Evolutionary conservation across 2,329 filamentous ascomycete genomes (phyloP).

Genomic region (Calcarisporium arbuscula): DNA sequence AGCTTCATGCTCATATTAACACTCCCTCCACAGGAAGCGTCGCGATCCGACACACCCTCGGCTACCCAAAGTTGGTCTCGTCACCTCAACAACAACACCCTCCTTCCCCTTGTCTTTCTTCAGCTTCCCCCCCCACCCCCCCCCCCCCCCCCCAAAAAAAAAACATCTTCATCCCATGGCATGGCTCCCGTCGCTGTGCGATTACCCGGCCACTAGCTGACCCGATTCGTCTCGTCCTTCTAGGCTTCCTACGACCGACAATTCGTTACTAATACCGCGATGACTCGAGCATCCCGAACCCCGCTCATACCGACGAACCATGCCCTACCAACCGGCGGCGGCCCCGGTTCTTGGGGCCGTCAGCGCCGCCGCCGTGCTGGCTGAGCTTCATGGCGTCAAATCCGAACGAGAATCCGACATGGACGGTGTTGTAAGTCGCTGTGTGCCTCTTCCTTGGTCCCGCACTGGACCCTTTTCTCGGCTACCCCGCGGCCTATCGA

Average conservation of each 20-base stretch:
- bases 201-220: conserved; percentile 10
- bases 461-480: no score
- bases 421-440: conserved; percentile 59
- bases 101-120: neutral
- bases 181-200: neutral
- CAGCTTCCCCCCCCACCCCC: conserved; percentile 7
- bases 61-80: conserved; percentile 26
- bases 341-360: conserved; percentile 49
- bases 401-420: conserved; percentile 72
- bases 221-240: no score
- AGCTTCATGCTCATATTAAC: conserved; percentile 97
- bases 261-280: conserved; percentile 60
- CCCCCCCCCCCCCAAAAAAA: conserved; percentile 11
- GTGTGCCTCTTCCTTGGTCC: no score
- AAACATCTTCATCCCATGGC: neutral
- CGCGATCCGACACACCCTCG: conserved; percentile 37
- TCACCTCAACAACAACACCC: no score
- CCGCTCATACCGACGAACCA: conserved; percentile 64
- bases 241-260: conserved; percentile 35
- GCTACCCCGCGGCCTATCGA: conserved; percentile 20
- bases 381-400: conserved; percentile 74
- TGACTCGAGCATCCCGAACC: conserved; percentile 58
- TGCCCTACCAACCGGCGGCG: conserved; percentile 32
- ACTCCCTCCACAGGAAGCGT: conserved; percentile 71
- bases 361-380: conserved; percentile 76